Evolutionary conservation across 2,329 filamentous ascomycete species (phyloP).

Genomic region (Colletotrichum eleusines): DNA sequence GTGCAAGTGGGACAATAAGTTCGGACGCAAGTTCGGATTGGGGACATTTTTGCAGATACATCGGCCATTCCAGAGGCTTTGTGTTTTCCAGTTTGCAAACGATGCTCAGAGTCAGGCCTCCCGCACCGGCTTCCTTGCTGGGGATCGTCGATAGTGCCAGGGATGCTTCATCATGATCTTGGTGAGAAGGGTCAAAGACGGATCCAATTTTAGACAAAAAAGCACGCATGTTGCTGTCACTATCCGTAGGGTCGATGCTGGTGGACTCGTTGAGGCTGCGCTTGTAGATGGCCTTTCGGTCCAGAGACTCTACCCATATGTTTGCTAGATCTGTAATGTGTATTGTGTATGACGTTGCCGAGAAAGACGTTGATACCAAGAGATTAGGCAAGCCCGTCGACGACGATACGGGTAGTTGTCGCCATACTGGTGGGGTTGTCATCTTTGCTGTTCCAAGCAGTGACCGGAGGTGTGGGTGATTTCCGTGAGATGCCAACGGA

Average conservation of each 20-base stretch:
- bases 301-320: constrained; percentile 78
- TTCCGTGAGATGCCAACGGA: background rate
- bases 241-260: constrained; percentile 79
- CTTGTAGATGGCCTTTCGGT: constrained; percentile 70
- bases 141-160: constrained; percentile 57
- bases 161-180: constrained; percentile 58
- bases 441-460: constrained; percentile 44
- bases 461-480: background rate
- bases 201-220: constrained; percentile 73
- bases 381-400: constrained; percentile 66
- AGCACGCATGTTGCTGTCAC: constrained; percentile 73
- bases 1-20: constrained; percentile 65
- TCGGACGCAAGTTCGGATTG: constrained; percentile 58
- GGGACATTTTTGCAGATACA: constrained; percentile 65
- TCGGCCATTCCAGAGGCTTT: constrained; percentile 72
- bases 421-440: constrained; percentile 57
- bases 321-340: constrained; percentile 78
- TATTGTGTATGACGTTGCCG: constrained; percentile 69
- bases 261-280: constrained; percentile 73
- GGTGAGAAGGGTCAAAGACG: constrained; percentile 61
- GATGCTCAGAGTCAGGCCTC: constrained; percentile 64
- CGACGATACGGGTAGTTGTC: constrained; percentile 57
- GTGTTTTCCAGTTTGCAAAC: constrained; percentile 74
- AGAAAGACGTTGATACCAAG: constrained; percentile 71
- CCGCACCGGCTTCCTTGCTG: constrained; percentile 51